These are phyloP conservation scores for Ophiosphaerella korrae DNA, from an alignment of 2,329 filamentous ascomycete species.

Conservation along the genomic window DNA sequence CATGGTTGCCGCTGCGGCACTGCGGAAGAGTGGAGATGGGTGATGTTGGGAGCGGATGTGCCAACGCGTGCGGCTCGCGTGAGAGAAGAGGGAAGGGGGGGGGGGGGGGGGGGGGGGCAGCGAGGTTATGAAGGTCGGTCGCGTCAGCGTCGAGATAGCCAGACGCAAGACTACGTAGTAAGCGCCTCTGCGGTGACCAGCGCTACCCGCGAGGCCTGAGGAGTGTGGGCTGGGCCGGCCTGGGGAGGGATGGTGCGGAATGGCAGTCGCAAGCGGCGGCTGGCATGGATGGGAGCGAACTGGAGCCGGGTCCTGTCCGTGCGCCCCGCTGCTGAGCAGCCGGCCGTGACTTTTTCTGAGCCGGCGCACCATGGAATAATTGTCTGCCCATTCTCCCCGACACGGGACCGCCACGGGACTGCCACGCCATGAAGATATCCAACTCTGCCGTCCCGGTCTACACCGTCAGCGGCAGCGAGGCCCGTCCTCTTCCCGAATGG, in stretches of 20 bases:
- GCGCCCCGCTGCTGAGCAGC: background rate
- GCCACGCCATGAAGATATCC: slow-evolving; percentile 76
- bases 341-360: slow-evolving; percentile 8
- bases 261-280: background rate
- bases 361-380: background rate
- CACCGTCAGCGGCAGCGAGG: slow-evolving; percentile 89
- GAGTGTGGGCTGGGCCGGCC: background rate
- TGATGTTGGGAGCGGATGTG: background rate
- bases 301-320: background rate
- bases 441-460: slow-evolving; percentile 88
- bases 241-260: background rate
- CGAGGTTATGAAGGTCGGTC: background rate
- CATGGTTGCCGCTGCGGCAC: slow-evolving; percentile 34
- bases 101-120: no score
- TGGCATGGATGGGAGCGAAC: background rate
- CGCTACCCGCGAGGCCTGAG: slow-evolving; percentile 1
- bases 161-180: background rate
- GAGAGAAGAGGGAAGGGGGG: background rate
- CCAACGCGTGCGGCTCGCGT: background rate
- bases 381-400: background rate
- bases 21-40: slow-evolving; percentile 2
- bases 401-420: slow-evolving; percentile 12
- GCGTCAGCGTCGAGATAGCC: background rate
- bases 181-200: background rate
- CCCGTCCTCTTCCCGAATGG: slow-evolving; percentile 92